Conservation (phyloP, 2,329 filamentous ascomycete species). For the Apiospora phragmitis region DNA sequence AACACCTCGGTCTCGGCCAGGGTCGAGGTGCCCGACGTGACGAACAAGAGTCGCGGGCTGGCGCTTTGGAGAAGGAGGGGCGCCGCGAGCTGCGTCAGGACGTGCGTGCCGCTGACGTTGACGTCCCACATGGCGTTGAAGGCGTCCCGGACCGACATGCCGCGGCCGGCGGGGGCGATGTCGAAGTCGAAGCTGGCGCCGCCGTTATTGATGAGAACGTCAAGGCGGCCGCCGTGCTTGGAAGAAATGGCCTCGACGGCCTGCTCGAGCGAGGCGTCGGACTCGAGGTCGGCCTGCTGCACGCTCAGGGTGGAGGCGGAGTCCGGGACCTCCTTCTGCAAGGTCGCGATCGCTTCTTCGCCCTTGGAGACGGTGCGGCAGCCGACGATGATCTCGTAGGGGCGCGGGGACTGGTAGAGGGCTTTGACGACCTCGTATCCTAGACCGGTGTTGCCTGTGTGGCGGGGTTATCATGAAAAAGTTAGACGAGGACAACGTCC, state of each 20-base stretch:
- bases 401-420: constrained; percentile 43
- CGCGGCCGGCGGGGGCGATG: constrained; percentile 21
- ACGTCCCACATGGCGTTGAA: constrained; percentile 49
- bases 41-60: constrained; percentile 48
- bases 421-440: constrained; percentile 59
- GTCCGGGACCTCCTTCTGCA: constrained; percentile 41
- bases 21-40: constrained; percentile 44
- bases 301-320: constrained; percentile 43
- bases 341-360: constrained; percentile 42
- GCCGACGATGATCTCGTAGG: constrained; percentile 58
- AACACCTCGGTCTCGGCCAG: constrained; percentile 28
- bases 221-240: constrained; percentile 48
- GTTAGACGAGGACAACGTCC: constrained; percentile 59
- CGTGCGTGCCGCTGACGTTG: constrained; percentile 49
- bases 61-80: constrained; percentile 49
- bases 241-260: constrained; percentile 43
- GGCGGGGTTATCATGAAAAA: too few relatives aligned
- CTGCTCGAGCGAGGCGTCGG: constrained; percentile 51
- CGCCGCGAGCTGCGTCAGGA: constrained; percentile 39
- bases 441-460: constrained; percentile 56
- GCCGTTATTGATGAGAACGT: constrained; percentile 60
- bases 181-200: constrained; percentile 45
- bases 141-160: constrained; percentile 35
- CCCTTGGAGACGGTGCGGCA: constrained; percentile 52
- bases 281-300: constrained; percentile 53